A percentile compares a stretch with the other conserved stretches of the same genome.
Conservation (phyloP, 2,329 filamentous ascomycete genomes). For the Diaporthe caulivora region DNA sequence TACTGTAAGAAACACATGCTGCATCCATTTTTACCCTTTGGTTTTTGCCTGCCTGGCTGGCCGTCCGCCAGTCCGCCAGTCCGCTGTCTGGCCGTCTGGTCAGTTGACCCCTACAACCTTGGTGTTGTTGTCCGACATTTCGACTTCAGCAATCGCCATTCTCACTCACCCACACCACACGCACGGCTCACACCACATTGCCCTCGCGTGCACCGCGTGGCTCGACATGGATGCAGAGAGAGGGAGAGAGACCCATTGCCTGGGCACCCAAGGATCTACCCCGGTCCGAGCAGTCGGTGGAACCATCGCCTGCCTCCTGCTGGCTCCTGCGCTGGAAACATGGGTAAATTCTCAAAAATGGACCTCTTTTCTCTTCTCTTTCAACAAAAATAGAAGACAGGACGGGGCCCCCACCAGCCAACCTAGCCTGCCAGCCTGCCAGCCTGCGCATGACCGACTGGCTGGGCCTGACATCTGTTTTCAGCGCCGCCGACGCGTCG, state of each 20-base stretch:
- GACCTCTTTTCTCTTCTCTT: slow-evolving; percentile 3
- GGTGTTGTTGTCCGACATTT: background rate
- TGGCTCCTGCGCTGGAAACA: slow-evolving; percentile 29
- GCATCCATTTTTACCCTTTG: slow-evolving; percentile 20
- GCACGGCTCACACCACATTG: slow-evolving; percentile 17
- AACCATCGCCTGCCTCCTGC: slow-evolving; percentile 22
- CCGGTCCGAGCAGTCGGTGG: slow-evolving; percentile 22
- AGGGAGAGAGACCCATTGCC: background rate
- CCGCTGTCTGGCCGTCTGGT: background rate
- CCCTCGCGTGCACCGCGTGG: slow-evolving; percentile 34
- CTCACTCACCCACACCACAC: background rate
- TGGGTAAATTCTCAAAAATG: slow-evolving; percentile 27
- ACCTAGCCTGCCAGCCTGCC: background rate
- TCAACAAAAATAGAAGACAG: slow-evolving; percentile 30
- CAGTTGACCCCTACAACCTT: slow-evolving; percentile 2
- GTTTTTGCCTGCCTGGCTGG: too few species aligned
- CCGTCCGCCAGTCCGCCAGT: background rate
- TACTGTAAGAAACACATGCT: slow-evolving; percentile 24
- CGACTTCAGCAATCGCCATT: background rate
- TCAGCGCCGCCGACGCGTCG: slow-evolving; percentile 27
- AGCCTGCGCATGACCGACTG: slow-evolving; percentile 19
- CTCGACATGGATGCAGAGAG: slow-evolving; percentile 33
- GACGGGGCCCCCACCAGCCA: slow-evolving; percentile 23
- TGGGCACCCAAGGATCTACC: slow-evolving; percentile 6
- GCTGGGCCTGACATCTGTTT: slow-evolving; percentile 23